Conservation (phyloP, 1,284 basidiomycete species). For the Neonothopanus nambi region DNA sequence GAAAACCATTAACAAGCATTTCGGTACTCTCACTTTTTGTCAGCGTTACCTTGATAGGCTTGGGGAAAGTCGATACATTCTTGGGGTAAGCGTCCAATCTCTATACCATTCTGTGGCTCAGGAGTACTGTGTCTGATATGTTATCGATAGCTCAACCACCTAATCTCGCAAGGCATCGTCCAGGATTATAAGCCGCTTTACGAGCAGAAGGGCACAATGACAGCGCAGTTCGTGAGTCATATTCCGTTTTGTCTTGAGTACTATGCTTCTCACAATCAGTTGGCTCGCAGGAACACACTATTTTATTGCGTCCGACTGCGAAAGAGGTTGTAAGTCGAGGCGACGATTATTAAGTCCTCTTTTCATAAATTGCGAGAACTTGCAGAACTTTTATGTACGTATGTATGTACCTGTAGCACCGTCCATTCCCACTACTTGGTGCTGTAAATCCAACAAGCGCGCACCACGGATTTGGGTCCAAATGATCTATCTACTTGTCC, state of each 20-base stretch:
- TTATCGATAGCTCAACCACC: conserved; percentile 77
- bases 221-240: conserved; percentile 84
- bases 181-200: conserved; percentile 92
- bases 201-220: conserved; percentile 83
- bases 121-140: not conserved
- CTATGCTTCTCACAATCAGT: conserved; percentile 7
- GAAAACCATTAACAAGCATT: conserved; percentile 89
- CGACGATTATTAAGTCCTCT: conserved; percentile 72
- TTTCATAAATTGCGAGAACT: not conserved
- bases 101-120: too few species aligned
- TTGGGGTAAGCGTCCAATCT: conserved; percentile 65
- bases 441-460: too few species aligned
- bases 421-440: too few species aligned
- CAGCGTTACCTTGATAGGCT: conserved; percentile 89
- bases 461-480: too few species aligned
- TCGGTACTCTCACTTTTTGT: conserved; percentile 96
- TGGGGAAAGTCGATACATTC: conserved; percentile 92
- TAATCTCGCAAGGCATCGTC: conserved; percentile 90
- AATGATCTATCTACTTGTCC: too few species aligned
- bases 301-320: conserved; percentile 85
- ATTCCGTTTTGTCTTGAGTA: not conserved
- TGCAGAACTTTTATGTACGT: not conserved
- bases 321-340: conserved; percentile 96
- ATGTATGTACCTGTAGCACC: too few species aligned
- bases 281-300: conserved; percentile 81